Percentiles rank a stretch among this genome's conserved stretches.
Conservation (phyloP, 2,329 filamentous ascomycete species). For the Epichloe typhina region DNA sequence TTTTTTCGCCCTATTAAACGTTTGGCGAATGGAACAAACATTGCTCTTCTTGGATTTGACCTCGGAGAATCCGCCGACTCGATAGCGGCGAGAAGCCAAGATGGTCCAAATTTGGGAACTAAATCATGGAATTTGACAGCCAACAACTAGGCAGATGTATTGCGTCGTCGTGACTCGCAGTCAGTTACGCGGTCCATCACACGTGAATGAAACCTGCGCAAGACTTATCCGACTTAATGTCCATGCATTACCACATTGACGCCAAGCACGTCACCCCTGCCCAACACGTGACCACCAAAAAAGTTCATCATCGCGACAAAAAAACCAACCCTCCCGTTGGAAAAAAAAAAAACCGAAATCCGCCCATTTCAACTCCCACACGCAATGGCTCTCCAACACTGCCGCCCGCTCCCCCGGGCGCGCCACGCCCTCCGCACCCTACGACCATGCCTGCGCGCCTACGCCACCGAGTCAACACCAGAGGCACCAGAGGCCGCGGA, state of each 20-base stretch:
- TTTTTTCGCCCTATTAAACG: background rate
- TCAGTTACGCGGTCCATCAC: too few species aligned
- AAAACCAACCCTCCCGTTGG: background rate
- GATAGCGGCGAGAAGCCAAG: too few species aligned
- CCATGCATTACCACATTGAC: too few species aligned
- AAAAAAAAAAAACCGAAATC: background rate
- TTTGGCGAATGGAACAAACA: too few species aligned
- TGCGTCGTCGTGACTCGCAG: too few species aligned
- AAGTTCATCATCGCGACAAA: background rate
- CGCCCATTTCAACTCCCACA: background rate
- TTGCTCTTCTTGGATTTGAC: too few species aligned
- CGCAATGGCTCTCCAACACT: constrained; percentile 21
- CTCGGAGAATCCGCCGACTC: too few species aligned
- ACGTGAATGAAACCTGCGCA: too few species aligned
- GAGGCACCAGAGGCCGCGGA: constrained; percentile 9
- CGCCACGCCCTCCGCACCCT: constrained; percentile 12
- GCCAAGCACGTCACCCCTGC: background rate
- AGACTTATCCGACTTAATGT: too few species aligned
- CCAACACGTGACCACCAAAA: constrained; percentile 1
- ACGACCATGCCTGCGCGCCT: constrained; percentile 15
- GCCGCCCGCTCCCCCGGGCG: constrained; percentile 17
- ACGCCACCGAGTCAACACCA: constrained; percentile 15
- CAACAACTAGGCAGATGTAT: too few species aligned
- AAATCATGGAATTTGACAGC: too few species aligned
- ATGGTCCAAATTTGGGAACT: too few species aligned